Conservation (phyloP, 345 rosid species). For the Arabis hirsuta region DNA sequence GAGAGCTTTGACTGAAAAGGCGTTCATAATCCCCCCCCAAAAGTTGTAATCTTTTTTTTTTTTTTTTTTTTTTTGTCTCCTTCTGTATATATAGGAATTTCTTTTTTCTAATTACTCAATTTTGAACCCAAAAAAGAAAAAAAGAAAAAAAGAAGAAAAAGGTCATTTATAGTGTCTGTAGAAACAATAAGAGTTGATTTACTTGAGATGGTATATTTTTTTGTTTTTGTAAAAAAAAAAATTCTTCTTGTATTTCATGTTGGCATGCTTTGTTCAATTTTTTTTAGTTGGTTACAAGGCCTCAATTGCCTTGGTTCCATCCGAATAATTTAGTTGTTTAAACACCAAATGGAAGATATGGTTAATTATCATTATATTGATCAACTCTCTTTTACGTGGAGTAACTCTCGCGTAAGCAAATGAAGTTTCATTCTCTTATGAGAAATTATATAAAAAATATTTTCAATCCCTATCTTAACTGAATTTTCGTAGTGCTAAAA, state of each 20-base stretch:
- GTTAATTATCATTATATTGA: too few relatives aligned
- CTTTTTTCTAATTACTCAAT: conserved; percentile 26
- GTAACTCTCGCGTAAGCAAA: too few relatives aligned
- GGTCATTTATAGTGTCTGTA: conserved; percentile 42
- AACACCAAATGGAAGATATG: too few relatives aligned
- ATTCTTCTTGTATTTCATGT: background rate
- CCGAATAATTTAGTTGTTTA: too few relatives aligned
- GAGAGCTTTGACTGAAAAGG: conserved; percentile 42
- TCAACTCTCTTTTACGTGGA: too few relatives aligned
- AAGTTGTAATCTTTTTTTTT: conserved; percentile 17
- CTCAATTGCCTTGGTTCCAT: too few relatives aligned
- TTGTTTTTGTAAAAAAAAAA: conserved; percentile 9
- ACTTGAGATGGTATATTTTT: conserved; percentile 18
- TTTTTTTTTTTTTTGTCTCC: too few relatives aligned
- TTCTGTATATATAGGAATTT: conserved; percentile 34
- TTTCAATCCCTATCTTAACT: too few relatives aligned
- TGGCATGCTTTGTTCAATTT: background rate
- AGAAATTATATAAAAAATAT: too few relatives aligned
- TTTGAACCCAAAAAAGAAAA: conserved; percentile 1
- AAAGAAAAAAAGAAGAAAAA: background rate
- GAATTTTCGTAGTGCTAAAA: too few relatives aligned
- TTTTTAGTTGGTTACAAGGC: background rate
- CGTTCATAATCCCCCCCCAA: conserved; percentile 32
- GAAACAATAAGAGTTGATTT: conserved; percentile 52
- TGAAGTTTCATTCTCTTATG: too few relatives aligned